Evolutionary conservation across 2,329 filamentous ascomycete genomes (phyloP).

Genomic region (Monosporascus sp.): DNA sequence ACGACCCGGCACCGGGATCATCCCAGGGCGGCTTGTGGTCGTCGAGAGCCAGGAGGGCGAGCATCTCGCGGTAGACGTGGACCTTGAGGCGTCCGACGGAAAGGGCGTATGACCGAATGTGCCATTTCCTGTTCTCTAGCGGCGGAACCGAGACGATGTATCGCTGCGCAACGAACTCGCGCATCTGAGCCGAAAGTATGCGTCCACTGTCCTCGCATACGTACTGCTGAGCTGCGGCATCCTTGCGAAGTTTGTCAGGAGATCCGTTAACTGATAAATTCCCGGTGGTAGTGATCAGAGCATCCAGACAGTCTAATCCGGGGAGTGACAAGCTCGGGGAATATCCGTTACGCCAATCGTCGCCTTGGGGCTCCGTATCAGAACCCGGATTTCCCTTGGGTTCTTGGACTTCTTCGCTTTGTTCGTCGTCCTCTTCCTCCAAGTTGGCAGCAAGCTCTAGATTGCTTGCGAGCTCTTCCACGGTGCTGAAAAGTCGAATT

Average conservation of each 20-base stretch:
- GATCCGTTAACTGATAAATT: constrained; percentile 3
- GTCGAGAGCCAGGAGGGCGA: constrained; percentile 29
- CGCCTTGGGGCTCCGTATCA: constrained; percentile 1
- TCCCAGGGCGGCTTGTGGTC: constrained; percentile 33
- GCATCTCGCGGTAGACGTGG: constrained; percentile 32
- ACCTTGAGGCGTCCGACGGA: constrained; percentile 31
- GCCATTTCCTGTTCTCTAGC: constrained; percentile 31
- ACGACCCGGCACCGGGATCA: constrained; percentile 28
- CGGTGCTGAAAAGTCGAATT: constrained; percentile 34
- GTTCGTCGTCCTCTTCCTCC: constrained; percentile 22
- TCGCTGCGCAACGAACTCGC: constrained; percentile 33
- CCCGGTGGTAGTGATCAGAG: constrained; percentile 24
- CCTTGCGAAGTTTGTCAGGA: background rate
- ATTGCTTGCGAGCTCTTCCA: constrained; percentile 29
- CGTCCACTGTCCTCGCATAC: constrained; percentile 27
- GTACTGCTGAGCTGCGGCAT: constrained; percentile 12
- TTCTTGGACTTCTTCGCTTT: constrained; percentile 9
- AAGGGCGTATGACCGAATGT: constrained; percentile 31
- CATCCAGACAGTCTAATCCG: constrained; percentile 25
- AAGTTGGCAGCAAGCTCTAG: constrained; percentile 32
- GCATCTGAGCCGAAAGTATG: constrained; percentile 32
- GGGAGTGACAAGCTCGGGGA: constrained; percentile 19
- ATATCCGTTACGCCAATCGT: constrained; percentile 4
- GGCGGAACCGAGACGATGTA: constrained; percentile 30
- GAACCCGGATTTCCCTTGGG: constrained; percentile 1